A percentile compares a stretch with the other conserved stretches of the same genome.
phyloP scores from a whole-genome alignment of 305 asterid species.

The Vinca major region DNA sequence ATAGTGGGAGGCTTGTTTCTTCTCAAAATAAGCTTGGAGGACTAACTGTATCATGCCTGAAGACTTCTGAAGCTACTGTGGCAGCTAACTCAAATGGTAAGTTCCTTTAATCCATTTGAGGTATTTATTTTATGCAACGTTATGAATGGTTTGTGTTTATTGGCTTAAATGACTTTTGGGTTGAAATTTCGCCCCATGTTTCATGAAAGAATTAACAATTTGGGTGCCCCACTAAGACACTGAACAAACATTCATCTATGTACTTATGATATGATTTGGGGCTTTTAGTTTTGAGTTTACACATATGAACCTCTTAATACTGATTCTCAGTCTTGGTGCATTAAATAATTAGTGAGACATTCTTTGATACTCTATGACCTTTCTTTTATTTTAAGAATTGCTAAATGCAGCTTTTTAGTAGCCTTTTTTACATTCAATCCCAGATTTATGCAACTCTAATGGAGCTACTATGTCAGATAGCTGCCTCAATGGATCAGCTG shows the following conservation, averaged over 20 bases:
- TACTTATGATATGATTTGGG: background rate
- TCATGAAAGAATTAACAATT: background rate
- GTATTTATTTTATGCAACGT: background rate
- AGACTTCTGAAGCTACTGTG: slow-evolving; percentile 47
- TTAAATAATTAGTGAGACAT: background rate
- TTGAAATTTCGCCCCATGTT: background rate
- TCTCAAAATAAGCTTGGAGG: slow-evolving; percentile 33
- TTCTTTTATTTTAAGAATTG: slow-evolving; percentile 1
- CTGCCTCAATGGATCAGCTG: slow-evolving; percentile 27
- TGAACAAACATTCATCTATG: background rate
- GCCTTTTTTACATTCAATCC: slow-evolving; percentile 16
- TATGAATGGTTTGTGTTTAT: slow-evolving; percentile 1
- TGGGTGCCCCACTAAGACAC: background rate
- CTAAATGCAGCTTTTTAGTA: slow-evolving; percentile 7
- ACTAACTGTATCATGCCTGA: slow-evolving; percentile 41
- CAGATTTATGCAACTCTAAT: slow-evolving; percentile 36
- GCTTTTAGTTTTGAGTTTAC: background rate
- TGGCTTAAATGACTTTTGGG: background rate
- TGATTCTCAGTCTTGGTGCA: background rate
- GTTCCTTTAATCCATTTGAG: slow-evolving; percentile 12
- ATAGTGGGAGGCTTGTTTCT: slow-evolving; percentile 32
- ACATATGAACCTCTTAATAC: slow-evolving; percentile 2
- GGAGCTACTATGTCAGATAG: slow-evolving; percentile 49
- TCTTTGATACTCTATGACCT: background rate
- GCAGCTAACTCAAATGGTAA: slow-evolving; percentile 47